Conservation (phyloP, 306 rosid genomes). For the Mucuna pruriens region DNA sequence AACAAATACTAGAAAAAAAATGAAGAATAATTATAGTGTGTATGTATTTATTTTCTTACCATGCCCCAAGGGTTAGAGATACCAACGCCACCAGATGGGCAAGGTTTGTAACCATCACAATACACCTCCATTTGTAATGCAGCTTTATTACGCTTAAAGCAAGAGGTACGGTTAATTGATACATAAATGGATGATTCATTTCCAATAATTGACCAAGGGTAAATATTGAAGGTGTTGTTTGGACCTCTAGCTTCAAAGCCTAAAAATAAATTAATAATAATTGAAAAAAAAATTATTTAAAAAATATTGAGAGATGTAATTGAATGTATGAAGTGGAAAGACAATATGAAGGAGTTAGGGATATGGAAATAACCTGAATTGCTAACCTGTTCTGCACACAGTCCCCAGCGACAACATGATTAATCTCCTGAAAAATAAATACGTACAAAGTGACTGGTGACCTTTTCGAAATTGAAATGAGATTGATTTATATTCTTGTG, state of each 20-base stretch:
- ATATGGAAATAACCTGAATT: constrained; percentile 43
- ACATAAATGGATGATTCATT: constrained; percentile 56
- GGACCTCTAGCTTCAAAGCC: constrained; percentile 56
- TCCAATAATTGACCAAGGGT: constrained; percentile 82
- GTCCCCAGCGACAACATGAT: constrained; percentile 50
- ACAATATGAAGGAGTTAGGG: not conserved
- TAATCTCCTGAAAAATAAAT: constrained; percentile 38
- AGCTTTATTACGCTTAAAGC: constrained; percentile 72
- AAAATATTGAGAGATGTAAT: not conserved
- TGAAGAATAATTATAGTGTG: not conserved
- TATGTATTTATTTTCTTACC: constrained; percentile 4
- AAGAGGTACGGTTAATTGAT: constrained; percentile 69
- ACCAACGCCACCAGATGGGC: constrained; percentile 80
- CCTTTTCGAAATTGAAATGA: too few relatives aligned
- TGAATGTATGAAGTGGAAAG: not conserved
- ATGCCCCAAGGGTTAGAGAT: constrained; percentile 62
- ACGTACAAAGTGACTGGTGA: not conserved
- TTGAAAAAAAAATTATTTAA: too few relatives aligned
- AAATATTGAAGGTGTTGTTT: constrained; percentile 55
- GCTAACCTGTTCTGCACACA: constrained; percentile 49
- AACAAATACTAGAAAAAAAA: not conserved
- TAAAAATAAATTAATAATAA: not conserved
- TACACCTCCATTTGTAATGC: constrained; percentile 78
- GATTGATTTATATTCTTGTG: too few relatives aligned
- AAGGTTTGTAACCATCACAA: constrained; percentile 53